phyloP scores from a whole-genome alignment of 2,329 filamentous ascomycete genomes.

The Fusarium succisae region DNA sequence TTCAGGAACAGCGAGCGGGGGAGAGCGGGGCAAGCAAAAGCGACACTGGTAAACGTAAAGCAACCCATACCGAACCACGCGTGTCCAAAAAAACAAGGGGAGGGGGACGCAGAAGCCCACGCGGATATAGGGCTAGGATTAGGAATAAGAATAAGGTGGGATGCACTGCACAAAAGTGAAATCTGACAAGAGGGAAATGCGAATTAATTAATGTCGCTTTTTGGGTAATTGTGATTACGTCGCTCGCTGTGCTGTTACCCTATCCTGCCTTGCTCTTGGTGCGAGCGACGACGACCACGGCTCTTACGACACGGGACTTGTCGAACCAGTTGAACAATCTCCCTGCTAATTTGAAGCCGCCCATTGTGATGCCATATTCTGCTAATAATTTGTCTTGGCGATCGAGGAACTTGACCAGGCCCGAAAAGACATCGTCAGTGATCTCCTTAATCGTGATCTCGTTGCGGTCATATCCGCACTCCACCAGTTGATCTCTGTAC shows the following conservation, averaged over 20 bases:
- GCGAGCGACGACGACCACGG: constrained; percentile 48
- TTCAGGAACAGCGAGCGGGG: constrained; percentile 1
- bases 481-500: constrained; percentile 57
- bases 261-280: constrained; percentile 33
- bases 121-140: constrained; percentile 22
- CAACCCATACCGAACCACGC: not conserved
- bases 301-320: constrained; percentile 47
- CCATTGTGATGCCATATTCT: constrained; percentile 50
- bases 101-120: not conserved
- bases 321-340: constrained; percentile 53
- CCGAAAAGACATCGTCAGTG: constrained; percentile 61
- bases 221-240: not conserved
- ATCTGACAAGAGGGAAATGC: not conserved
- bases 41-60: not conserved
- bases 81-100: not conserved
- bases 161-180: not conserved
- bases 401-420: constrained; percentile 56
- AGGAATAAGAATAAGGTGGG: not conserved
- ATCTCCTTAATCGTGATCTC: constrained; percentile 59
- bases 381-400: constrained; percentile 46
- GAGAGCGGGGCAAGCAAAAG: not conserved
- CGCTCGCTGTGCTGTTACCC: not conserved
- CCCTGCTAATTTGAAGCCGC: constrained; percentile 49
- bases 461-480: constrained; percentile 57
- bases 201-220: not conserved